These are phyloP conservation scores for Viola odorata DNA, from an alignment of 345 rosid species.

Conservation along the genomic window DNA sequence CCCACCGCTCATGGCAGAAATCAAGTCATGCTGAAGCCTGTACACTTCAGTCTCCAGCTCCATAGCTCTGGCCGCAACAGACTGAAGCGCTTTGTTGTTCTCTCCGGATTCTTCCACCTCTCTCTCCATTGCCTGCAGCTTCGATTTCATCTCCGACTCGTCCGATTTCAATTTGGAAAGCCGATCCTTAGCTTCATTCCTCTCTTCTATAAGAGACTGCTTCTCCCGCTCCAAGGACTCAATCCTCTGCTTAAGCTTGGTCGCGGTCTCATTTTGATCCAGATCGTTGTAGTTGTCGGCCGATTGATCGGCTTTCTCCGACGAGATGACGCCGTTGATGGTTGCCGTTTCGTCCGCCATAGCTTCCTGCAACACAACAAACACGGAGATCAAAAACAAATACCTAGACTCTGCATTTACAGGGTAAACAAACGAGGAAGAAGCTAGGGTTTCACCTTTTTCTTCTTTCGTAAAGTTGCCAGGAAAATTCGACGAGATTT, in stretches of 20 bases:
- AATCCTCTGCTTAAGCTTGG: constrained; percentile 27
- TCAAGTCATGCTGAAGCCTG: constrained; percentile 61
- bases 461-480: background rate
- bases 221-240: constrained; percentile 52
- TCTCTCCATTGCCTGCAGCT: constrained; percentile 37
- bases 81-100: constrained; percentile 41
- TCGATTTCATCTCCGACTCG: constrained; percentile 28
- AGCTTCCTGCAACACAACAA: background rate
- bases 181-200: constrained; percentile 33
- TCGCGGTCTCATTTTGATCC: constrained; percentile 27
- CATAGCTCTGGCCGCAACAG: constrained; percentile 44
- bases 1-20: constrained; percentile 37
- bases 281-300: constrained; percentile 28
- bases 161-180: constrained; percentile 28
- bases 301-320: constrained; percentile 24
- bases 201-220: constrained; percentile 32
- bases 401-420: background rate
- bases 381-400: no score
- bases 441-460: background rate
- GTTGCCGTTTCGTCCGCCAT: constrained; percentile 42
- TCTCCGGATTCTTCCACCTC: constrained; percentile 51
- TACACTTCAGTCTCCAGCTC: constrained; percentile 59
- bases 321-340: constrained; percentile 25
- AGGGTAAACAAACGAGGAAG: constrained; percentile 2
- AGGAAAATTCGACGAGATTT: background rate